Conservation (phyloP, 345 rosid genomes). For the Eucalyptus melliodora region DNA sequence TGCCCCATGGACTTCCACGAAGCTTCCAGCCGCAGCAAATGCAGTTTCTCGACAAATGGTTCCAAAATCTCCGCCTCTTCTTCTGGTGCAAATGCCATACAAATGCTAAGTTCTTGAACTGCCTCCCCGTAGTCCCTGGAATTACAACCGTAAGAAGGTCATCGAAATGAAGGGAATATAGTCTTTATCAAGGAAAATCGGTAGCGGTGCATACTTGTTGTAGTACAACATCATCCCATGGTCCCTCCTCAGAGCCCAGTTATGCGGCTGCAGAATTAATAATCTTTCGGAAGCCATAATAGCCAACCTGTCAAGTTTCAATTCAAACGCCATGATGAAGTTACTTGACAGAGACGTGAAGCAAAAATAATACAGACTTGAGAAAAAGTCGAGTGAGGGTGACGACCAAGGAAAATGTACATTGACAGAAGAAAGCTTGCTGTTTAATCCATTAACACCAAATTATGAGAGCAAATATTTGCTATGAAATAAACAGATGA, state of each 20-base stretch:
- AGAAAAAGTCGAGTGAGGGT: neutral
- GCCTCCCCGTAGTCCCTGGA: conserved; percentile 70
- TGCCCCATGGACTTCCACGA: conserved; percentile 59
- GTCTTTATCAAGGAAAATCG: neutral
- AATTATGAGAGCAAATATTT: neutral
- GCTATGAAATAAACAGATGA: neutral
- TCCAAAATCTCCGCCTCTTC: conserved; percentile 58
- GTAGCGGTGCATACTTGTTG: conserved; percentile 23
- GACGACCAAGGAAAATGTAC: neutral
- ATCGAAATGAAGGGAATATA: neutral
- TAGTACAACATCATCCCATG: conserved; percentile 90
- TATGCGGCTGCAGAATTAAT: conserved; percentile 78
- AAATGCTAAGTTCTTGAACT: conserved; percentile 86
- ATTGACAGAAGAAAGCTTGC: neutral
- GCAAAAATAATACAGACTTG: neutral
- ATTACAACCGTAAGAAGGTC: neutral
- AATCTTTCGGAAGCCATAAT: conserved; percentile 82
- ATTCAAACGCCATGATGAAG: neutral
- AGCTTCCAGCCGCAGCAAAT: conserved; percentile 56
- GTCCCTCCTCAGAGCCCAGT: conserved; percentile 80
- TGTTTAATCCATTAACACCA: neutral
- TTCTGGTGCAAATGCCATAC: conserved; percentile 78
- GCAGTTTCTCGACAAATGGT: conserved; percentile 75
- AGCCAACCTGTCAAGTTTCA: conserved; percentile 41
- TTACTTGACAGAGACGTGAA: neutral